Base-by-base conservation (phyloP, 2,329 filamentous ascomycete genomes). In the Pseudovirgaria hyperparasitica region DNA sequence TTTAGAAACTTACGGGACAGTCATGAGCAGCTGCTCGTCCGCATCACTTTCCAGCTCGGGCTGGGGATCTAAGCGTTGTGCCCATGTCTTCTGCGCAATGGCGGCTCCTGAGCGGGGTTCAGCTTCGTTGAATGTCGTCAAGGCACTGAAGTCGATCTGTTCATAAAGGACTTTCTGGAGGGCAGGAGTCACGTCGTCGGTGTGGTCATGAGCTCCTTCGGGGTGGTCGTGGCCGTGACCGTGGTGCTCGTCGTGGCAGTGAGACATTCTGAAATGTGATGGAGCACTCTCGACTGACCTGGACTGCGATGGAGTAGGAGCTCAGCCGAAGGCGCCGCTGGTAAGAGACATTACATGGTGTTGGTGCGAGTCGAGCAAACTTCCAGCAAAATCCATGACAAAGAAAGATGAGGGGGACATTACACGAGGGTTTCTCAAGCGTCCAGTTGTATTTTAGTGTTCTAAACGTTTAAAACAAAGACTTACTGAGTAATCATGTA, bases 1-100 rank as follows among this genome's bases (percentile, higher is more conserved):
- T 7, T 4, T 20, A 20, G 16, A 10, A 15, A 14, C 80, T 40
- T 59, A 92, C 80, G 90, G 90, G 19, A 96, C 70, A 36, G 78
- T 76, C 67, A 98, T 82, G 30, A 98, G 61, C n/a, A 98, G 57
- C 60, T 98, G 85, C 61, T 93, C 85, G 50, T 96, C 90, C 0
- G 77, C 75, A 49, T 92, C 82, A 47, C 84, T 93, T 43, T 69
- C 71, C 16, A 98, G 66, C 57, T 92, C 80, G 0, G 85, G 82
- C 41, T 72, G 60, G 3, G 67, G 53, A 10, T 72, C 55, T 33
- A 94, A 54, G 29, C 90, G 66, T 55, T 96, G 77, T 5, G 70
- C 69, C 86, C 86, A 98, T 30, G 85, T 82, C 65, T 98, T 98
- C 58, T 84, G 75, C 19, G 92, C 72, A 16, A 96, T 69, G 2